Percentiles rank a stretch among this genome's conserved stretches.
These are phyloP conservation scores for Trapa bicornis DNA, from an alignment of 345 rosid species.

Conservation along the genomic window DNA sequence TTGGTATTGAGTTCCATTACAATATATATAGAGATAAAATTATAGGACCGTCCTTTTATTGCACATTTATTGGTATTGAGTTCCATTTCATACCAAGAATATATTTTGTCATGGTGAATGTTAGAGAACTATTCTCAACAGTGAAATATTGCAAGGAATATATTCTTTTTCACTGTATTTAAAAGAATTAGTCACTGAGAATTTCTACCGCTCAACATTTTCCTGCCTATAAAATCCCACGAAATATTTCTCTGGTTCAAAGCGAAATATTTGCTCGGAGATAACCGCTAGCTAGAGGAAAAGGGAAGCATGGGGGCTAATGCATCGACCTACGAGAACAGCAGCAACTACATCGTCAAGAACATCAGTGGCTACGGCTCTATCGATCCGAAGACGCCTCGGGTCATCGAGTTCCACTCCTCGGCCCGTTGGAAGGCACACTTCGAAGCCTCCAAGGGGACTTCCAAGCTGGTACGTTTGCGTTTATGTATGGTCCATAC, in stretches of 20 bases:
- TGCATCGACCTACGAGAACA: not conserved
- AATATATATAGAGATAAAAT: too few species aligned
- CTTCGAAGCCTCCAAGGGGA: conserved; percentile 39
- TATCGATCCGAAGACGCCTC: not conserved
- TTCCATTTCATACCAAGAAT: too few species aligned
- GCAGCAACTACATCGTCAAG: not conserved
- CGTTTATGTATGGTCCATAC: too few species aligned
- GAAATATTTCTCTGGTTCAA: not conserved
- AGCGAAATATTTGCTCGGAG: not conserved
- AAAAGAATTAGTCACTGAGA: not conserved
- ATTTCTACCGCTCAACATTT: not conserved
- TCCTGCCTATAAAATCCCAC: conserved; percentile 14
- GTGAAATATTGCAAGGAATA: too few species aligned
- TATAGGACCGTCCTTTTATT: too few species aligned
- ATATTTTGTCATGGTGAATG: too few species aligned
- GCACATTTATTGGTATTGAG: too few species aligned
- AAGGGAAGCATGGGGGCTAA: not conserved
- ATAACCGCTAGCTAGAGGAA: not conserved
- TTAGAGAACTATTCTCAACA: too few species aligned
- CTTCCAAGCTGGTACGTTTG: conserved; percentile 44
- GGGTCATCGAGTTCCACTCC: conserved; percentile 36
- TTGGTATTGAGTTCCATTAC: too few species aligned
- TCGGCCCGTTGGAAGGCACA: conserved; percentile 43
- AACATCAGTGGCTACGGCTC: not conserved
- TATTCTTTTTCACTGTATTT: too few species aligned